phyloP scores from a whole-genome alignment of 768 basidiomycete genomes.

The Suillus plorans region DNA sequence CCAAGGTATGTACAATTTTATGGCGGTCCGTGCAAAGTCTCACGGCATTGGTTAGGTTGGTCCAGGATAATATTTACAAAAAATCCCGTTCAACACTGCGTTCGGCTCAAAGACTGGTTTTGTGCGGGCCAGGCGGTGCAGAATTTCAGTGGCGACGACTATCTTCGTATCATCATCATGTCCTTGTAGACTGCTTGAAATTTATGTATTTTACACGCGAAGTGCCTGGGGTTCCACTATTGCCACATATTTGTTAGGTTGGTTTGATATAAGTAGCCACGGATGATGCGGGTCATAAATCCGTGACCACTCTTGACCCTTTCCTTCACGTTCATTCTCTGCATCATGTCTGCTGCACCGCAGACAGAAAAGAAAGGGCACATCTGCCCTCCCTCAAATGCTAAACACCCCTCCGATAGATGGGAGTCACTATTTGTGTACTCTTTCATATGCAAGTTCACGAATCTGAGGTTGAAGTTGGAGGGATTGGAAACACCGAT shows the following conservation, averaged over 20 bases:
- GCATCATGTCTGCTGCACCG: constrained; percentile 38
- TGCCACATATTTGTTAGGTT: constrained; percentile 35
- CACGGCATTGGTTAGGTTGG: constrained; percentile 60
- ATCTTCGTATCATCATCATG: constrained; percentile 18
- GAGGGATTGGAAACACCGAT: constrained; percentile 79
- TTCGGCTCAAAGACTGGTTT: constrained; percentile 5
- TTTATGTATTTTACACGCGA: constrained; percentile 26
- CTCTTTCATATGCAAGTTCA: constrained; percentile 83
- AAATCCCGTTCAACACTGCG: constrained; percentile 29
- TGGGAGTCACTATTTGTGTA: constrained; percentile 90
- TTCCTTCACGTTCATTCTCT: constrained; percentile 31
- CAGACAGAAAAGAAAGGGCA: constrained; percentile 49
- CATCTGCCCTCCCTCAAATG: constrained; percentile 55
- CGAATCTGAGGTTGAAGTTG: constrained; percentile 67
- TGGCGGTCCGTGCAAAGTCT: constrained; percentile 30
- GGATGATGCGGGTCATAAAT: constrained; percentile 32
- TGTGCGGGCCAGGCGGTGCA: constrained; percentile 1
- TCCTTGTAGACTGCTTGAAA: constrained; percentile 20
- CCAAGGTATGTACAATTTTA: constrained; percentile 57
- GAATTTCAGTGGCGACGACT: constrained; percentile 14
- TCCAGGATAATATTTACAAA: constrained; percentile 64
- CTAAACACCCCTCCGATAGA: constrained; percentile 73
- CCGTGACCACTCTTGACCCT: constrained; percentile 35
- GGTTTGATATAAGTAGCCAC: constrained; percentile 39
- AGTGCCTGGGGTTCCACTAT: constrained; percentile 26